These are phyloP conservation scores for Dorcoceras hygrometricum DNA, from an alignment of 257 asterid species.

Conservation along the genomic window DNA sequence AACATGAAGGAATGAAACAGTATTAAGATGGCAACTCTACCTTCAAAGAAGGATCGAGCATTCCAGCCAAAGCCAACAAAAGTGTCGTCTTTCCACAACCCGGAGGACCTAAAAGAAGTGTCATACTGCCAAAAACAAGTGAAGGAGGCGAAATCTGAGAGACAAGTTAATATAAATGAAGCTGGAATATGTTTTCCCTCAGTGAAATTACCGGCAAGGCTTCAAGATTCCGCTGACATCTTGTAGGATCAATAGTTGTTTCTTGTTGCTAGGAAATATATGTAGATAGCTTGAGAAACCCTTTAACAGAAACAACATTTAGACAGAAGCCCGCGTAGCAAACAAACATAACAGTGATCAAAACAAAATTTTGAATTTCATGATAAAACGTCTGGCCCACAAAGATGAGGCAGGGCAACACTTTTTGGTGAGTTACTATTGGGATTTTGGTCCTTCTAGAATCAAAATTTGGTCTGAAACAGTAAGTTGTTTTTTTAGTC, in stretches of 20 bases:
- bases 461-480: too few relatives aligned
- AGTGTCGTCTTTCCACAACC: conserved; percentile 64
- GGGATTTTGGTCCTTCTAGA: too few relatives aligned
- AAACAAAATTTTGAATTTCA: not conserved
- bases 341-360: not conserved
- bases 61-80: conserved; percentile 66
- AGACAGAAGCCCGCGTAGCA: not conserved
- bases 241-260: conserved; percentile 45
- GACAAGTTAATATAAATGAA: not conserved
- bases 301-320: conserved; percentile 26
- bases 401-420: too few relatives aligned
- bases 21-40: conserved; percentile 19
- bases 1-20: not conserved
- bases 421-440: too few relatives aligned
- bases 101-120: conserved; percentile 74
- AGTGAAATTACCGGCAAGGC: conserved; percentile 51
- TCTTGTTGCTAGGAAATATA: conserved; percentile 49
- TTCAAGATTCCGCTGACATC: conserved; percentile 61
- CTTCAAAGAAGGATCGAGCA: conserved; percentile 48
- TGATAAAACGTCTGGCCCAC: too few relatives aligned
- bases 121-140: conserved; percentile 43
- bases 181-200: not conserved
- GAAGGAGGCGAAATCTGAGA: conserved; percentile 1
- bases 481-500: too few relatives aligned
- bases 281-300: conserved; percentile 41